phyloP scores from a whole-genome alignment of 2,329 filamentous ascomycete genomes.

The Colletotrichum sp. region DNA sequence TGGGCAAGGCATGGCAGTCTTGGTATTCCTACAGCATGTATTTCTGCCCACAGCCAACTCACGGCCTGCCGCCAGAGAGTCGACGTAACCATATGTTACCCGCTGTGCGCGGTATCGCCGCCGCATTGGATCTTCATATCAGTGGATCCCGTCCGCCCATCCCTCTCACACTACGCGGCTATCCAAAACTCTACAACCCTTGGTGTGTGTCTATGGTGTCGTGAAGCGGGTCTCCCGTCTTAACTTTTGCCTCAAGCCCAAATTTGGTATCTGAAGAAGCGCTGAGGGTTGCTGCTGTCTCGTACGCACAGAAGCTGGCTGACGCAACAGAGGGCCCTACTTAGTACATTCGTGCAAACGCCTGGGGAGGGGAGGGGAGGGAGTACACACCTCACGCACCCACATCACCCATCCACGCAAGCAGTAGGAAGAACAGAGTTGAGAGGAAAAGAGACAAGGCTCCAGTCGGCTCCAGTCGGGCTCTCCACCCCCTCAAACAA shows the following conservation, averaged over 20 bases:
- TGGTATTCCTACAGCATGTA: neutral
- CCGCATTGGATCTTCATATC: neutral
- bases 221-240: neutral
- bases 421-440: neutral
- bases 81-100: neutral
- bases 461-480: neutral
- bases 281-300: neutral
- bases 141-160: constrained; percentile 1
- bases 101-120: constrained; percentile 1
- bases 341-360: neutral
- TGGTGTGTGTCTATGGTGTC: neutral
- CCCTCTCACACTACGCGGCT: neutral
- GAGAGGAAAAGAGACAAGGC: neutral
- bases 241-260: constrained; percentile 2
- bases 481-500: constrained; percentile 4
- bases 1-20: neutral
- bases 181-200: neutral
- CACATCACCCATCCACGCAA: neutral
- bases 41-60: neutral
- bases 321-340: neutral
- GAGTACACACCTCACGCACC: neutral
- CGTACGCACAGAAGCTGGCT: constrained; percentile 10
- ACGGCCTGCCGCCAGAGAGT: neutral
- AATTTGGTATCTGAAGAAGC: neutral
- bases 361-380: neutral